Conservation (phyloP, 192 early-diverging fungal genomes). For the Backusella tarrabulga region DNA sequence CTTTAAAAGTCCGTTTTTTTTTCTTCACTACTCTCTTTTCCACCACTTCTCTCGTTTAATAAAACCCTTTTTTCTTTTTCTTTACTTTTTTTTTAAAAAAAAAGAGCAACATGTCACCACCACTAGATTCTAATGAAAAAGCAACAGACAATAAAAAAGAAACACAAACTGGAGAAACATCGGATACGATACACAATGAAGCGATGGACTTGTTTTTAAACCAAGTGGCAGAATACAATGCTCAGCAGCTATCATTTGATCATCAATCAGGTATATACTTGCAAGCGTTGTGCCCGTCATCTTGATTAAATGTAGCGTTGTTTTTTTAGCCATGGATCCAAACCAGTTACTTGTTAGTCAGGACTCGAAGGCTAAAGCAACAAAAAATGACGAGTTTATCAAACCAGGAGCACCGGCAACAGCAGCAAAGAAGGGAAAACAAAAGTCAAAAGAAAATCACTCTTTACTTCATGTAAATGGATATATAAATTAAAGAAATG, state of each 20-base stretch:
- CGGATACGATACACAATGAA: neutral
- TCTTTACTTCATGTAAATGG: slow-evolving; percentile 17
- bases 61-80: no score
- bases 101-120: neutral
- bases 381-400: neutral
- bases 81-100: no score
- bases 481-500: neutral
- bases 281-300: neutral
- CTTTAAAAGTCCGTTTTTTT: no score
- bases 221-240: slow-evolving; percentile 29
- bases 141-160: neutral
- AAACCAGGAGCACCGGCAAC: neutral
- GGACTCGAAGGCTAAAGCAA: neutral
- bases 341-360: neutral
- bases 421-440: slow-evolving; percentile 14
- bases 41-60: no score
- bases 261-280: slow-evolving; percentile 6
- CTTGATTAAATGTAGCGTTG: neutral
- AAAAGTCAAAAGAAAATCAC: slow-evolving; percentile 17
- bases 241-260: slow-evolving; percentile 26
- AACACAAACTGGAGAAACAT: neutral
- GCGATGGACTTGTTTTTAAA: slow-evolving; percentile 30
- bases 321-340: slow-evolving; percentile 19
- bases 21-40: no score
- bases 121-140: neutral